Base-by-base conservation (phyloP, 768 basidiomycete genomes). In the Tulasnella sp. region DNA sequence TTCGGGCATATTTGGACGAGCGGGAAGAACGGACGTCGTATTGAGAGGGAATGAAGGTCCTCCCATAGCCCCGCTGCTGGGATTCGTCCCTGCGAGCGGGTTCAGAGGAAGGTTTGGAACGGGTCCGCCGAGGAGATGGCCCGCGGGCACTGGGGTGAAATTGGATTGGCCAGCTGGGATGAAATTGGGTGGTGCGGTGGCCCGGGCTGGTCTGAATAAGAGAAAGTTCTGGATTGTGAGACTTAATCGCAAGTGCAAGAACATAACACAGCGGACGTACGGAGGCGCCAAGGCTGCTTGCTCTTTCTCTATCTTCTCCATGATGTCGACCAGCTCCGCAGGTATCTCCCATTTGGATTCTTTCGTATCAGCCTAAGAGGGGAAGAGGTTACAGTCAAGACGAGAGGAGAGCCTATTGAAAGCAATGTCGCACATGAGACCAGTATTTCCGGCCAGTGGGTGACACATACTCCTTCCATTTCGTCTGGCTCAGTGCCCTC, bases 331-430 rank as follows among this genome's bases (percentile, higher is more conserved):
- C 26, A 99, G 80, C 67, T 98, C 94, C 56, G 91, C 85, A 9
- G 96, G 96, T 83, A 95, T 86, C 61, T 95, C 91, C 96, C 96
- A 98, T 75, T 94, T 91, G 2, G 93, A 95, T 72, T 95, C 89
- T 66, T 92, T 95, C 29, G 84, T 80, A 43, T 87, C 84, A 30
- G 83, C 86, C 85, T 96, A 67, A 2, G 67, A 15, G 51, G 41
- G 1, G 47, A 21, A 8, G 61, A 38, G 51, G 64, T 59, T 34
- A 61, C 55, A 21, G 34, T 11, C 23, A 11, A 34, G 41, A 32
- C 41, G 47, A 23, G n/a, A 45, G 21, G 30, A 43, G 2, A 24
- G 50, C 30, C 43, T n/a, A 10, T 27, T 15, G 13, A 27, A 30
- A 47, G 32, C 15, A 38, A 11, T 13, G 17, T 69, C 80, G 44